Evolutionary conservation across 768 basidiomycete species (phyloP), one percentile per base, ranked within the genome.

Genomic region (Mycena vulgaris): DNA sequence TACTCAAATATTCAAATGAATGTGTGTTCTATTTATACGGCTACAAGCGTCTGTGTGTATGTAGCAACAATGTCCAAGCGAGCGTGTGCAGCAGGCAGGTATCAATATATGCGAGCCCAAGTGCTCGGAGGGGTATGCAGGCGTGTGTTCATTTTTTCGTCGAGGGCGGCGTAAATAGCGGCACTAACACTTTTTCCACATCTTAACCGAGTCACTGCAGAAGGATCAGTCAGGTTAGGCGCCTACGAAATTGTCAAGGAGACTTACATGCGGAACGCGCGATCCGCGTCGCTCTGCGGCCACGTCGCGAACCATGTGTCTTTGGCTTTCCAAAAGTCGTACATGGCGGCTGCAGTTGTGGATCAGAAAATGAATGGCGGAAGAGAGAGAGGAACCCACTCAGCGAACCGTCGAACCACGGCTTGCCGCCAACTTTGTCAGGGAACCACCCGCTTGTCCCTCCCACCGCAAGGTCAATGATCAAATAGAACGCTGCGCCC

Each of bases 401-500:
- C 47, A 70, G 73, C 37, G 87, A 87, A 1, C 85, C 87, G 76
- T 95, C 93, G 62, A 91, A 82, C 94, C 94, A 95, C 19, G 93
- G 91, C 78, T 95, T 95, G 62, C 79, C 84, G 39, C 93, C 94
- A 4, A 89, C 82, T 8, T 83, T 85, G 75, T 97, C 96, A 0
- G 93, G 93, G 88, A 96, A 97, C 93, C 92, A 96, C 27, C 95
- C 95, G 69, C 88, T 91, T 60, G 93, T 95, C 0, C 94, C 95
- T 0, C 95, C 95, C 0, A 85, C 94, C 0, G 91, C 93, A 11
- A 96, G 81, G 73, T 92, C 84, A 63, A 96, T 83, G 57, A 93
- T 87, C 25, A 96, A 78, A 83, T 94, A 96, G 79, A 97, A 96
- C 2, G 87, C 90, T 92, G 70, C 66, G 55, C 69, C 71, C 35